Evolutionary conservation across 2,329 filamentous ascomycete species (phyloP), one percentile per base, ranked within the genome.

Genomic region (Paraphaeosphaeria minitans): DNA sequence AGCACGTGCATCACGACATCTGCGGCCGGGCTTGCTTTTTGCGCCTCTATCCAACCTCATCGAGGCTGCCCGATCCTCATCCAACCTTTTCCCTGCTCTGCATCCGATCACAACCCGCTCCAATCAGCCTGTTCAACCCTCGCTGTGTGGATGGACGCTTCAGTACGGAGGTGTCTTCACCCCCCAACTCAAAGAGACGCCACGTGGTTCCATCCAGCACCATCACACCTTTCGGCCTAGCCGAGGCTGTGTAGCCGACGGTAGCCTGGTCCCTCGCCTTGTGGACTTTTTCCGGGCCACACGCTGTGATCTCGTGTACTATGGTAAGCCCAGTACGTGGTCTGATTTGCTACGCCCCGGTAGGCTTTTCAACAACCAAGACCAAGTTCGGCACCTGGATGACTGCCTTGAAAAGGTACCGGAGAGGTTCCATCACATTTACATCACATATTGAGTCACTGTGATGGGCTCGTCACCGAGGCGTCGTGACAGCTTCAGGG

Each of bases 141-240:
- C 21, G 3, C 13, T 19, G 3, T 27, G 6, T 27, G 24, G 6
- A 27, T 29, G 35, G 35, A 41, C 4, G 29, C 33, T 41, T 27
- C 35, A 42, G 37, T 16, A 52, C 33, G 24, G 16, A 21, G 35
- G 21, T 29, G 9, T 46, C 55, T 58, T 59, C 62, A 60, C n/a
- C 46, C 56, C 45, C 24, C 24, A 24, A 22, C 58, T 58, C 53
- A 57, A 58, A 22, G 39, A 3, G n/a, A 41, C 35, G 63, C 67
- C 66, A 70, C 67, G 67, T 70, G 67, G 67, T 57, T 55, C 66
- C 64, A 67, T 59, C 61, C 57, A 65, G 35, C 50, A 58, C 53
- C 43, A 58, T 53, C 45, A 55, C 53, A 49, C 56, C 47, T 58
- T 35, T 39, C 55, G 14, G 33, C 12, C 48, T 50, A 56, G 42